These are phyloP conservation scores for Chaetoscypha palmicola DNA, from an alignment of 2,329 filamentous ascomycete genomes.

Conservation along the genomic window DNA sequence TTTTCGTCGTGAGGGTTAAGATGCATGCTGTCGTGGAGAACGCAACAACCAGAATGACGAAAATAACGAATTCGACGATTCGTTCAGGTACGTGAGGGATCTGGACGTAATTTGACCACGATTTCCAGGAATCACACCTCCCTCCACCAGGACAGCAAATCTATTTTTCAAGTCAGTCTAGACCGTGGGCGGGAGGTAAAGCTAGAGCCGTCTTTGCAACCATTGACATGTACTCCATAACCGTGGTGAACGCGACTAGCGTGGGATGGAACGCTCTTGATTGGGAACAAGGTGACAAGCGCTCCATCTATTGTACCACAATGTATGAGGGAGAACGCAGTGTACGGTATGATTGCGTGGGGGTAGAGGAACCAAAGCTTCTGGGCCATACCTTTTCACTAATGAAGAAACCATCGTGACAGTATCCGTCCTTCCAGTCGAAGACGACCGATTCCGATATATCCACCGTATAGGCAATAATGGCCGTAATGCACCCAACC, in stretches of 20 bases:
- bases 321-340: neutral
- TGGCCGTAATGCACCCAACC: constrained; percentile 78
- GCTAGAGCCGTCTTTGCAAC: too few relatives aligned
- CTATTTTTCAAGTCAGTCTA: constrained; percentile 22
- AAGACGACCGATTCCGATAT: constrained; percentile 80
- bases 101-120: constrained; percentile 46
- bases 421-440: constrained; percentile 89
- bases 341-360: neutral
- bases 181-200: too few relatives aligned
- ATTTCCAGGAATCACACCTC: constrained; percentile 52
- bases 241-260: too few relatives aligned
- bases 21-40: constrained; percentile 68
- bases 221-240: too few relatives aligned
- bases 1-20: constrained; percentile 85
- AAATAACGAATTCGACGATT: constrained; percentile 74
- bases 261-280: too few relatives aligned
- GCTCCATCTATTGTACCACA: too few relatives aligned
- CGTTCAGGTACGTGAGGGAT: constrained; percentile 32
- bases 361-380: too few relatives aligned
- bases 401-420: constrained; percentile 61
- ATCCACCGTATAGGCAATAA: constrained; percentile 83
- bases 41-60: constrained; percentile 62
- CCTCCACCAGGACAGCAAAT: constrained; percentile 51
- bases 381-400: constrained; percentile 63
- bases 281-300: too few relatives aligned